These are phyloP conservation scores for Plasmodium gonderi DNA, from an alignment of 169 alveolate genomes.

Conservation along the genomic window DNA sequence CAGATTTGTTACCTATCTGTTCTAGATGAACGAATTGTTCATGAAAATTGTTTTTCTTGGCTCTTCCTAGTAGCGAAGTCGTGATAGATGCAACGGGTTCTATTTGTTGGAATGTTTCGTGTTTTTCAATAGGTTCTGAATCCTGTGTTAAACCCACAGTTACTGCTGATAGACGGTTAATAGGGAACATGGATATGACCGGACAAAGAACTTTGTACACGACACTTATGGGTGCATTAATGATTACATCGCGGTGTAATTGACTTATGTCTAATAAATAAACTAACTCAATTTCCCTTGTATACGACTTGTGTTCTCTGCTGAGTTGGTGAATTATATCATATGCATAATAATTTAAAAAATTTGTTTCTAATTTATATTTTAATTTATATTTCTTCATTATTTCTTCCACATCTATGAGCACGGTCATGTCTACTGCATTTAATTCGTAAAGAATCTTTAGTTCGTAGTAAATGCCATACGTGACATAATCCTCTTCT, in stretches of 20 bases:
- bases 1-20: slow-evolving; percentile 11
- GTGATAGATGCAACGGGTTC: too few species aligned
- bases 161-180: neutral
- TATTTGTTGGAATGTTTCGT: too few species aligned
- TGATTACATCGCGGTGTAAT: neutral
- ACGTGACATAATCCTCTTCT: neutral
- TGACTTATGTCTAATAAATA: neutral
- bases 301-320: neutral
- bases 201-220: slow-evolving; percentile 4
- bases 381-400: slow-evolving; percentile 7
- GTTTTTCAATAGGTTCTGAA: neutral
- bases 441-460: slow-evolving; percentile 11
- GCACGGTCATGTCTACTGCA: neutral
- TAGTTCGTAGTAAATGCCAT: slow-evolving; percentile 35
- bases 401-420: slow-evolving; percentile 4
- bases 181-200: neutral
- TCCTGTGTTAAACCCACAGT: neutral
- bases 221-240: neutral
- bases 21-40: neutral
- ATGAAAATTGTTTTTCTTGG: neutral
- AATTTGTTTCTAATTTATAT: slow-evolving; percentile 4
- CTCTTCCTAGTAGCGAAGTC: neutral
- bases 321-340: neutral
- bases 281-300: neutral
- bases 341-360: slow-evolving; percentile 1